Percentiles rank a stretch among this genome's conserved stretches.
These are phyloP conservation scores for Leccinum griseonigrum DNA, from an alignment of 1,284 basidiomycete genomes.

Conservation along the genomic window DNA sequence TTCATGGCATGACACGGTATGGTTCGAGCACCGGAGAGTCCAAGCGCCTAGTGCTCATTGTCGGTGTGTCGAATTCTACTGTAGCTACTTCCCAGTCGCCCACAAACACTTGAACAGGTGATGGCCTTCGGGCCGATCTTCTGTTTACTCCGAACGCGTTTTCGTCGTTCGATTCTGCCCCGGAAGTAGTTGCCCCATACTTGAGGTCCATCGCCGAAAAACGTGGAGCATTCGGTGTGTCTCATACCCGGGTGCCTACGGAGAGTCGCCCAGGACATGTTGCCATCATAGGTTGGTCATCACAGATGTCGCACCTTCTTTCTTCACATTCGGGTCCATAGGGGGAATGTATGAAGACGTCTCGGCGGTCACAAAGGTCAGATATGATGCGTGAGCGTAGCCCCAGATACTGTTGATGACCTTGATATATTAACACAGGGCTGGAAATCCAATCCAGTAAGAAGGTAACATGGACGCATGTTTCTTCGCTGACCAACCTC, in stretches of 20 bases:
- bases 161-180: constrained; percentile 47
- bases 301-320: background rate
- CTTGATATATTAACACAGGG: constrained; percentile 45
- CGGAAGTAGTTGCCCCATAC: constrained; percentile 74
- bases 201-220: constrained; percentile 64
- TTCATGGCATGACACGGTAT: constrained; percentile 67
- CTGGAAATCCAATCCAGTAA: constrained; percentile 88
- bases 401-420: constrained; percentile 8
- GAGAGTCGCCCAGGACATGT: constrained; percentile 90
- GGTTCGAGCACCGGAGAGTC: constrained; percentile 49
- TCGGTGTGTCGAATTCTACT: constrained; percentile 48
- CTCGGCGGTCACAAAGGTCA: constrained; percentile 82
- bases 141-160: constrained; percentile 69
- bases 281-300: constrained; percentile 71
- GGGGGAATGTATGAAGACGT: constrained; percentile 93
- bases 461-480: constrained; percentile 9
- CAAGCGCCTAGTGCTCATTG: constrained; percentile 77
- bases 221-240: constrained; percentile 79
- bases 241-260: constrained; percentile 86
- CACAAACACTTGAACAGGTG: constrained; percentile 45
- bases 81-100: background rate
- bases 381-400: constrained; percentile 9
- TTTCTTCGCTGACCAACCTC: constrained; percentile 8
- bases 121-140: constrained; percentile 83
- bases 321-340: constrained; percentile 26